Conservation (phyloP, 163 green algal genomes). For the Scenedesmus sp. region DNA sequence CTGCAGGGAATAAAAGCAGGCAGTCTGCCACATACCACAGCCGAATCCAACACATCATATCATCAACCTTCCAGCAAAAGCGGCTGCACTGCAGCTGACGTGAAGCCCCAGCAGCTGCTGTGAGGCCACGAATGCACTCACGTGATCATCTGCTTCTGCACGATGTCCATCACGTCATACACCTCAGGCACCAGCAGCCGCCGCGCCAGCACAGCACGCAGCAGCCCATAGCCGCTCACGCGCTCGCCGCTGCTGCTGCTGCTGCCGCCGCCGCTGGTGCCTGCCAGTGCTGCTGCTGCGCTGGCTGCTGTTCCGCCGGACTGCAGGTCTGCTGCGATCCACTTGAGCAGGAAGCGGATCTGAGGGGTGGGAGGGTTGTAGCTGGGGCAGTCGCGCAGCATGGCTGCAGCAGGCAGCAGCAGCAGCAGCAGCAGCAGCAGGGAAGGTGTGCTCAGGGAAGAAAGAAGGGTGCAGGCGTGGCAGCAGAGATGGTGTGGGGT, state of each 20-base stretch:
- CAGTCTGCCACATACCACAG: too few relatives aligned
- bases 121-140: too few relatives aligned
- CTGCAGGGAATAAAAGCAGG: background rate
- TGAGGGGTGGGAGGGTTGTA: conserved; percentile 73
- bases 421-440: too few relatives aligned
- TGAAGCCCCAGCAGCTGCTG: too few relatives aligned
- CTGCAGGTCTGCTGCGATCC: conserved; percentile 83
- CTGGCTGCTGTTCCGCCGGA: background rate
- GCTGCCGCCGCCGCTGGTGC: conserved; percentile 29
- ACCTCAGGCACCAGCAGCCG: conserved; percentile 90
- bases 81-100: too few relatives aligned
- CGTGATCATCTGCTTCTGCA: conserved; percentile 76
- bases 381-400: conserved; percentile 79
- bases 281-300: conserved; percentile 37
- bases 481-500: too few relatives aligned
- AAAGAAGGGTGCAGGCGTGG: background rate
- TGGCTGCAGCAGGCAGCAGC: conserved; percentile 40
- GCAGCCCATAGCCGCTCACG: conserved; percentile 78
- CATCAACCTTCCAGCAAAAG: too few relatives aligned
- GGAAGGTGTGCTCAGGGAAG: too few relatives aligned
- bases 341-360: conserved; percentile 78
- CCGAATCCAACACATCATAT: too few relatives aligned
- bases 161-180: conserved; percentile 92
- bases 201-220: conserved; percentile 84
- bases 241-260: conserved; percentile 67